Evolutionary conservation across 805 yeast genomes (phyloP), one percentile per base, ranked within the genome.

Genomic region (Candida odintsovae): DNA sequence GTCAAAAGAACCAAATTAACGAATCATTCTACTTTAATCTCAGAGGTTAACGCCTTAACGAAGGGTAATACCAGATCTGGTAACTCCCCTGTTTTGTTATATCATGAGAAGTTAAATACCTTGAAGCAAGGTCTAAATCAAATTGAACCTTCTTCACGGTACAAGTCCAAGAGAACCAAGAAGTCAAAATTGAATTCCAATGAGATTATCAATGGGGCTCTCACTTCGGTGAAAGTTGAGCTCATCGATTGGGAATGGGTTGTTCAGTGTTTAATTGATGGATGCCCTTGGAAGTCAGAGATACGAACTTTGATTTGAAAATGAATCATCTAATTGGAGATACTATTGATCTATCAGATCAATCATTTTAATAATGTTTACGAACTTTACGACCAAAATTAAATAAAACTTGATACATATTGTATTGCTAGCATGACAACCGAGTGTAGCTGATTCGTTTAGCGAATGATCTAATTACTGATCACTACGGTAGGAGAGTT

Each of bases 171-270:
- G 21, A 25, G 35, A 26, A 22, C 36, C 3, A 45, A 45, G 39
- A 45, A 41, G 12, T 3, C n/a, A 13, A 28, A 13, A 28, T 15
- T 7, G 31, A 28, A 28, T 5, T 45, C 48, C n/a, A 29, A 10
- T 13, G 28, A 29, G 4, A 25, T 37, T 22, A 1, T 10, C n/a
- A 21, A 25, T 37, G 7, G 11, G 20, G 23, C 20, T 26, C 5
- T 12, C 13, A 19, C 35, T 6, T 9, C 40, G n/a, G 20, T 47
- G 26, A 43, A 23, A n/a, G 35, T 64, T 38, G 57, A 65, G 53
- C 36, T 75, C 4, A 65, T 79, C 11, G 67, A 74, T 54, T 79
- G 84, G 85, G 86, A 81, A 56, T 81, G 86, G 86, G 68, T 80
- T 1, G 83, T 80, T 1, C 86, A 81, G 49, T 77, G 83, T 62